phyloP scores from a whole-genome alignment of 805 yeast genomes.

The Limtongia smithiae region DNA sequence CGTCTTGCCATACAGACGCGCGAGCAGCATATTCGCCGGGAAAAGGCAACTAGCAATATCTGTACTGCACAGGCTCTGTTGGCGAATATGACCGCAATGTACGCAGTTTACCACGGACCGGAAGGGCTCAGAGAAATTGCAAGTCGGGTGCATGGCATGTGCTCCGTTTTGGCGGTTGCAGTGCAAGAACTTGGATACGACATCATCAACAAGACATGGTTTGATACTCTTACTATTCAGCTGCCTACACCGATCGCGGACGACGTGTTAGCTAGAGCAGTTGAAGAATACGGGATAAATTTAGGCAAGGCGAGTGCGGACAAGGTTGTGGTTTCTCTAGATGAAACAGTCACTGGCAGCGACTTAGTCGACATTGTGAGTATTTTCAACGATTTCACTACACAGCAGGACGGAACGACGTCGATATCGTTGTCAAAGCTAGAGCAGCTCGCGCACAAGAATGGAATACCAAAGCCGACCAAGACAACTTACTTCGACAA shows the following conservation, averaged over 20 bases:
- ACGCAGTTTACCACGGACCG: constrained; percentile 95
- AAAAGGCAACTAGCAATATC: constrained; percentile 94
- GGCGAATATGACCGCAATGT: constrained; percentile 93
- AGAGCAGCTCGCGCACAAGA: too few relatives aligned
- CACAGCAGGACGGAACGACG: too few relatives aligned
- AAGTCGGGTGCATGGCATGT: constrained; percentile 65
- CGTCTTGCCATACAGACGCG: constrained; percentile 95
- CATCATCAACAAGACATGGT: constrained; percentile 61
- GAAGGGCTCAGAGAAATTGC: constrained; percentile 79
- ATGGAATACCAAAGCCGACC: too few relatives aligned
- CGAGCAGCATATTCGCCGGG: constrained; percentile 97
- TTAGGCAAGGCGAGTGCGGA: constrained; percentile 61
- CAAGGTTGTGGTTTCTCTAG: constrained; percentile 76
- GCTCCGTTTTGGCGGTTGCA: constrained; percentile 64
- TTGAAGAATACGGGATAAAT: constrained; percentile 63
- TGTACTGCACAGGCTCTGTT: constrained; percentile 97
- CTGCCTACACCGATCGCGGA: constrained; percentile 54
- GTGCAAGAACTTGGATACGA: constrained; percentile 48
- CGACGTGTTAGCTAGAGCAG: constrained; percentile 55
- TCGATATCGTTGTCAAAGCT: too few relatives aligned
- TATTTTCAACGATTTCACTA: constrained; percentile 47
- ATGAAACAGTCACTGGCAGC: constrained; percentile 70
- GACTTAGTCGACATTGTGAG: constrained; percentile 59
- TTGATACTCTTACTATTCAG: constrained; percentile 70
- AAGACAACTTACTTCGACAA: constrained; percentile 39